phyloP scores from a whole-genome alignment of 169 alveolate genomes.

The Theileria sp. region DNA sequence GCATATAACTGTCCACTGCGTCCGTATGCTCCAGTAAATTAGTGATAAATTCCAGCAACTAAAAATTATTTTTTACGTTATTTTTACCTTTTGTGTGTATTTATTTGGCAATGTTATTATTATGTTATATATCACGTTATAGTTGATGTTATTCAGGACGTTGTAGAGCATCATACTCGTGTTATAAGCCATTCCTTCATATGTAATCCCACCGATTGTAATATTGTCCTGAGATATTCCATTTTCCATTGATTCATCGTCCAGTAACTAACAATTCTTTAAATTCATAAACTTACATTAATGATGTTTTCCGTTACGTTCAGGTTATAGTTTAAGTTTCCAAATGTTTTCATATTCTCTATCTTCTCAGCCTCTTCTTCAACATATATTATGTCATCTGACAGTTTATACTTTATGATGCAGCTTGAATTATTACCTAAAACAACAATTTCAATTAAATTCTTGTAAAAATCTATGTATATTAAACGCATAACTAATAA shows the following conservation, averaged over 20 bases:
- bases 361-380: background rate
- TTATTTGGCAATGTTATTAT: conserved; percentile 55
- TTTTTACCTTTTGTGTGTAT: conserved; percentile 41
- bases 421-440: background rate
- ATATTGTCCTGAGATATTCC: background rate
- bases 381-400: background rate
- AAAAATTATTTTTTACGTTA: background rate
- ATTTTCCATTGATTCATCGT: background rate
- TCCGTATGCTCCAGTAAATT: background rate
- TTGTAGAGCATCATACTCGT: conserved; percentile 1
- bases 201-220: background rate
- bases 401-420: background rate
- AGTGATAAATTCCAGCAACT: background rate
- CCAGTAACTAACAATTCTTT: background rate
- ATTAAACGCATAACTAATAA: background rate
- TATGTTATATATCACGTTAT: conserved; percentile 54
- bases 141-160: conserved; percentile 30
- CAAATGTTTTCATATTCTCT: background rate
- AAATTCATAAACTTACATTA: background rate
- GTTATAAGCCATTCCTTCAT: background rate
- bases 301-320: background rate
- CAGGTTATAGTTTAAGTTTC: background rate
- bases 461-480: background rate
- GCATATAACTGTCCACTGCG: background rate
- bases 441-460: background rate